Percentiles rank a stretch among this genome's conserved stretches.
phyloP scores from a whole-genome alignment of 805 yeast genomes.

The Monosporozyma aerobia region DNA sequence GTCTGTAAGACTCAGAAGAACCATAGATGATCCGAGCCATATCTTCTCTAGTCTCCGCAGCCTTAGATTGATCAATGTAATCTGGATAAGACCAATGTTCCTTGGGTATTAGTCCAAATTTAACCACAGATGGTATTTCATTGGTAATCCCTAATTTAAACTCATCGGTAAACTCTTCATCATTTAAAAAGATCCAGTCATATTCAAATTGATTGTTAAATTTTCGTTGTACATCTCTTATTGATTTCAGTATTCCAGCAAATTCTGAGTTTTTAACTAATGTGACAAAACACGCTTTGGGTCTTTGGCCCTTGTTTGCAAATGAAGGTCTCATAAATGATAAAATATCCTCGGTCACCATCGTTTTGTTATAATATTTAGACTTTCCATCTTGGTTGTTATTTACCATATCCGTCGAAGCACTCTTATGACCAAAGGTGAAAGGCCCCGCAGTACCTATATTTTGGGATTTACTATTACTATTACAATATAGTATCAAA shows the following conservation, averaged over 20 bases:
- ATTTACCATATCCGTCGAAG: not conserved
- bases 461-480: not conserved
- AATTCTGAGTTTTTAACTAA: slow-evolving; percentile 61
- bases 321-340: slow-evolving; percentile 12
- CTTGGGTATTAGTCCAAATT: slow-evolving; percentile 50
- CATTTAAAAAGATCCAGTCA: slow-evolving; percentile 74
- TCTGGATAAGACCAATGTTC: slow-evolving; percentile 65
- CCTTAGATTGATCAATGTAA: slow-evolving; percentile 47
- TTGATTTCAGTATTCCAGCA: slow-evolving; percentile 44
- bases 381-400: no score
- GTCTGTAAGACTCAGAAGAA: slow-evolving; percentile 50
- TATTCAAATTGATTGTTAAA: slow-evolving; percentile 53
- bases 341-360: not conserved
- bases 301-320: slow-evolving; percentile 11
- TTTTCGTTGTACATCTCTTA: slow-evolving; percentile 52
- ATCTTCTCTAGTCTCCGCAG: slow-evolving; percentile 35
- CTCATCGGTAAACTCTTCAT: slow-evolving; percentile 47
- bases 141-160: slow-evolving; percentile 40
- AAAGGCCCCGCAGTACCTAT: not conserved
- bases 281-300: slow-evolving; percentile 57
- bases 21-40: slow-evolving; percentile 45
- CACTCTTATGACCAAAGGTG: not conserved
- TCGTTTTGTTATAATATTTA: no score
- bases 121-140: slow-evolving; percentile 45
- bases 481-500: not conserved